These are phyloP conservation scores for Raffaelea albimanens DNA, from an alignment of 2,329 filamentous ascomycete species.

Conservation along the genomic window DNA sequence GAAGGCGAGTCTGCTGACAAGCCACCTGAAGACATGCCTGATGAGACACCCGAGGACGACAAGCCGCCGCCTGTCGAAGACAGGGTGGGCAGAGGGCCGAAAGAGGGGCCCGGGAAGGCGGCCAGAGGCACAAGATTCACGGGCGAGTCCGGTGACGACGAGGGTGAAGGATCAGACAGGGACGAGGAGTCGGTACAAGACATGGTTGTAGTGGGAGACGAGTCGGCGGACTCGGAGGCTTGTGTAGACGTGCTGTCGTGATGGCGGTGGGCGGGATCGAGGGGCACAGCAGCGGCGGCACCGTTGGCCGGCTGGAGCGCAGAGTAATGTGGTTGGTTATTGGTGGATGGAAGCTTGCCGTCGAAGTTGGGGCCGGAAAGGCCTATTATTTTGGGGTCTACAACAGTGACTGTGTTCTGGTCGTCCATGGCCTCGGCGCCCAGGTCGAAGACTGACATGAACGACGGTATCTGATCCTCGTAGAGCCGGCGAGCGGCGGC, in stretches of 20 bases:
- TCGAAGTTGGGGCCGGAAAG: slow-evolving; percentile 28
- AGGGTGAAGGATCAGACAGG: slow-evolving; percentile 81
- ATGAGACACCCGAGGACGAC: too few species aligned
- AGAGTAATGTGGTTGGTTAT: slow-evolving; percentile 16
- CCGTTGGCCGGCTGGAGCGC: slow-evolving; percentile 25
- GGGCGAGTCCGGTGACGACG: slow-evolving; percentile 85
- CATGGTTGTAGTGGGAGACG: slow-evolving; percentile 87
- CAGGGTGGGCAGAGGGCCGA: slow-evolving; percentile 17
- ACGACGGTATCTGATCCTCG: slow-evolving; percentile 64
- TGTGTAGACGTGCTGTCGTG: slow-evolving; percentile 71
- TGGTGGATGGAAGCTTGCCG: slow-evolving; percentile 22
- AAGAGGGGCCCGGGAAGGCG: slow-evolving; percentile 55
- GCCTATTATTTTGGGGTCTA: slow-evolving; percentile 43
- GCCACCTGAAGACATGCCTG: too few species aligned
- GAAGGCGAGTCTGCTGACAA: slow-evolving; percentile 27
- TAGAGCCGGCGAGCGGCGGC: slow-evolving; percentile 51
- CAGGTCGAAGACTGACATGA: slow-evolving; percentile 67
- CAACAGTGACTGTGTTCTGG: slow-evolving; percentile 41
- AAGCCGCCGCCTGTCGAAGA: too few species aligned
- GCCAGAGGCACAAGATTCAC: slow-evolving; percentile 62
- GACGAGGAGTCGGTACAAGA: slow-evolving; percentile 89
- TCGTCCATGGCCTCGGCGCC: slow-evolving; percentile 47
- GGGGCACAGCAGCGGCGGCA: slow-evolving; percentile 20
- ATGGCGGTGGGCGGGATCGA: slow-evolving; percentile 54
- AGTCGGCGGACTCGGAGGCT: slow-evolving; percentile 77